Conservation (phyloP, 805 yeast genomes). For the Naumovozyma baii region DNA sequence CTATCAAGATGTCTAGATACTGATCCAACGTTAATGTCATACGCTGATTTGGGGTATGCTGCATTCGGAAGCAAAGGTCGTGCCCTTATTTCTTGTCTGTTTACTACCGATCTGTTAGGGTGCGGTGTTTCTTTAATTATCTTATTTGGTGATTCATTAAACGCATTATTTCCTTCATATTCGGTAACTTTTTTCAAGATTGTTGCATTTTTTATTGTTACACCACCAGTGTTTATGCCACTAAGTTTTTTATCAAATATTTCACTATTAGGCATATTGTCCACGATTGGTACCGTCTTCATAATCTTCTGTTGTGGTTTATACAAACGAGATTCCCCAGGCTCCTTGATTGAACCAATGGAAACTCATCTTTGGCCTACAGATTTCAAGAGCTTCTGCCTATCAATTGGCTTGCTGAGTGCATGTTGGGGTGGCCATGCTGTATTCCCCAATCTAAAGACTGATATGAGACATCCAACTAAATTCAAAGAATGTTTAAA, state of each 20-base stretch:
- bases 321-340: conserved; percentile 52
- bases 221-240: conserved; percentile 78
- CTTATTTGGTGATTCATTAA: conserved; percentile 75
- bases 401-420: conserved; percentile 58
- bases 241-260: conserved; percentile 61
- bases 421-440: conserved; percentile 86
- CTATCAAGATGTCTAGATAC: conserved; percentile 70
- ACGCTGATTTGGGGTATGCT: conserved; percentile 83
- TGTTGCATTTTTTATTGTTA: conserved; percentile 56
- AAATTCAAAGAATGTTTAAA: conserved; percentile 45
- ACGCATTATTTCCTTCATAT: conserved; percentile 50
- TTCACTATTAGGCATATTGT: conserved; percentile 59
- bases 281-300: conserved; percentile 56
- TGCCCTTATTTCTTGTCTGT: conserved; percentile 58
- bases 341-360: conserved; percentile 58
- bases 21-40: conserved; percentile 71
- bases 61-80: conserved; percentile 74
- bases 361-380: conserved; percentile 60
- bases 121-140: conserved; percentile 76
- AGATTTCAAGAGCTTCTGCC: conserved; percentile 39
- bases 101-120: conserved; percentile 69
- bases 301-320: conserved; percentile 57
- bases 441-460: conserved; percentile 61
- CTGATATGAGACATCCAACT: conserved; percentile 61
- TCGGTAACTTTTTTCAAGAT: conserved; percentile 52